Evolutionary conservation across 2,329 filamentous ascomycete genomes (phyloP), one percentile per base, ranked within the genome.

Genomic region (Penicillium sp.): DNA sequence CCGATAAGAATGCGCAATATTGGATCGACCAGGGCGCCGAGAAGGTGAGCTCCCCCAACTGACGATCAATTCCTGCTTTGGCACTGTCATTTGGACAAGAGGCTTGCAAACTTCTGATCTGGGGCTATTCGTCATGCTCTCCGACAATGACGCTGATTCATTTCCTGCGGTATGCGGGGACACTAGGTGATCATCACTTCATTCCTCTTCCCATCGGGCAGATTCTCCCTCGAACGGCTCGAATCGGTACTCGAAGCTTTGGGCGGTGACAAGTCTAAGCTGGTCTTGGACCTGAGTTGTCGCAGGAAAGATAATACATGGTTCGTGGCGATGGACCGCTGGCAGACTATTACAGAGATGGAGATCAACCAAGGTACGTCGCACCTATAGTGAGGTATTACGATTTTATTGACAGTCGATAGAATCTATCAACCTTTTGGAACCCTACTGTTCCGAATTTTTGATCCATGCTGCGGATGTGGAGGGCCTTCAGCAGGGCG

Each of bases 291-390:
- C 68, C 81, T 99, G 22, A 96, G 91, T 73, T 99, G 94, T 69
- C 85, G 94, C 46, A 81, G 86, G 52, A 86, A 85, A 54, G 88
- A 81, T 33, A 79, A 86, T 50, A 86, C 78, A 35, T 99, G 94
- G 94, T 91, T 89, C 65, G 94, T 99, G n/a, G 92, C 94, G 49
- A 99, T 95, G 87, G 90, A 99, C 73, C 95, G 95, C 72, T 99
- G 94, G 94, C 94, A 97, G 79, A 96, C 90, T 1, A 87, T 97
- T 50, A 97, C 94, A 1, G 90, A 96, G 65, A 95, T 96, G 85
- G 90, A 96, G 69, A 85, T 99, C 58, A 92, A 87, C 57, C 79
- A 89, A 79, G 89, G 92, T 92, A 74, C 50, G 73, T 46, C 28
- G 14, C 22, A 5, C n/a, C 9, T 30, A 13, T 38, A 6, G 14